Evolutionary conservation across 306 rosid genomes (phyloP), one percentile per base, ranked within the genome.

Genomic region (Castanea crenata): DNA sequence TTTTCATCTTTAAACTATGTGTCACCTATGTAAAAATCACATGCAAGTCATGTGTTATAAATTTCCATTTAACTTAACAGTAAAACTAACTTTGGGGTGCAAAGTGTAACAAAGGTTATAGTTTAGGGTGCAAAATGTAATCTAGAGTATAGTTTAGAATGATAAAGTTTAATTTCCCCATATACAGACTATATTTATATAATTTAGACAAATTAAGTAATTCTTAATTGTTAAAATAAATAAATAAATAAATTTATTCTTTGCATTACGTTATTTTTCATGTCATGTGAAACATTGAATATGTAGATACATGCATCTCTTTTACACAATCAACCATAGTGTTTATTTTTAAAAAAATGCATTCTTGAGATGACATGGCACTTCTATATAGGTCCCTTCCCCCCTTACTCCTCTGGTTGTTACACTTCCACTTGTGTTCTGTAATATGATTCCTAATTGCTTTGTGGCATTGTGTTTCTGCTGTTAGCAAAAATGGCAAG

Each of bases 401-500:
- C n/a, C 20, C 27, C 19, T 46, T 21, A 4, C 54, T 6, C 34
- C 19, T 58, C 14, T 76, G 19, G 31, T 41, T 69, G 15, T 75
- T 69, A 64, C 56, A 70, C 73, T 14, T 4, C 62, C 27, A 16
- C 59, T 74, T 74, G 70, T 34, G 23, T 61, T 56, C 57, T 27
- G 44, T 13, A 12, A 11, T 55, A 59, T 44, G 64, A 57, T 82
- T 74, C 7, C 75, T 78, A 72, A 85, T 61, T 55, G 72, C 27
- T 77, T 27, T 16, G 25, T 5, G 76, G 27, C 63, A 58, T 38
- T 79, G 77, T 49, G 16, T 76, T 71, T 74, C 77, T 80, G 27
- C 68, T 70, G 34, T 76, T 72, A 93, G 99, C 91, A 69, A 95
- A 95, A 95, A 1, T 80, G 89, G 93, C 94, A 77, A 90, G 98